Percentiles rank a stretch among this genome's conserved stretches.
Conservation (phyloP, 495 filamentous ascomycete species). For the Neurospora sp. region DNA sequence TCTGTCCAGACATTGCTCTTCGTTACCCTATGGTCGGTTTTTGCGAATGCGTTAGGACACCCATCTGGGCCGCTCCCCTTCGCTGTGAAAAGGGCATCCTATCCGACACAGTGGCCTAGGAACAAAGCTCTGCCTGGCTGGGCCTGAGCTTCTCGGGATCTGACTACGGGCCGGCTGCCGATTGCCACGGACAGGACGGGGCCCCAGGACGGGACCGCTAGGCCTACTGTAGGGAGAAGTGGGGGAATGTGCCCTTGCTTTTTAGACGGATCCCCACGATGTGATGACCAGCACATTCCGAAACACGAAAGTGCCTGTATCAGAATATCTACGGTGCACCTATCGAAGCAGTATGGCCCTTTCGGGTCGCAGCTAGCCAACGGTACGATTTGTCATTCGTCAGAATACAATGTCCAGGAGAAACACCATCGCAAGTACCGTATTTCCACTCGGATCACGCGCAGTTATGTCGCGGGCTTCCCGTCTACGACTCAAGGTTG, state of each 20-base stretch:
- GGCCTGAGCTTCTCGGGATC: background rate
- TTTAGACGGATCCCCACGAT: slow-evolving; percentile 4
- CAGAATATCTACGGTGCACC: slow-evolving; percentile 2
- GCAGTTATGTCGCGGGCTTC: slow-evolving; percentile 1
- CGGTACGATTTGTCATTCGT: slow-evolving; percentile 1
- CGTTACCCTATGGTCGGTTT: background rate
- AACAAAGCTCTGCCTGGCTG: background rate
- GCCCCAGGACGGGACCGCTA: background rate
- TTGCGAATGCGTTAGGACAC: background rate
- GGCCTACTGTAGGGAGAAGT: background rate
- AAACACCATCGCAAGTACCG: background rate
- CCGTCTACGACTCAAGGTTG: background rate
- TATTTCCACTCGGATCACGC: background rate
- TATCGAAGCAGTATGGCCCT: background rate
- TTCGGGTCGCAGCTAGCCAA: background rate
- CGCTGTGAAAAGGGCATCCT: background rate
- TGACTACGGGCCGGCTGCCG: background rate
- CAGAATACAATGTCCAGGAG: background rate
- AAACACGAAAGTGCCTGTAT: slow-evolving; percentile 10
- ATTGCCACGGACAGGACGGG: background rate
- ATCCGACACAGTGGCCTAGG: background rate
- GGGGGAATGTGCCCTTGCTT: background rate
- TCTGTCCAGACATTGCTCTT: background rate
- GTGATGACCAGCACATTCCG: slow-evolving; percentile 7
- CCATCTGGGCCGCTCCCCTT: background rate